Base-by-base conservation (phyloP, 495 filamentous ascomycete genomes). In the Trichoderma virens region DNA sequence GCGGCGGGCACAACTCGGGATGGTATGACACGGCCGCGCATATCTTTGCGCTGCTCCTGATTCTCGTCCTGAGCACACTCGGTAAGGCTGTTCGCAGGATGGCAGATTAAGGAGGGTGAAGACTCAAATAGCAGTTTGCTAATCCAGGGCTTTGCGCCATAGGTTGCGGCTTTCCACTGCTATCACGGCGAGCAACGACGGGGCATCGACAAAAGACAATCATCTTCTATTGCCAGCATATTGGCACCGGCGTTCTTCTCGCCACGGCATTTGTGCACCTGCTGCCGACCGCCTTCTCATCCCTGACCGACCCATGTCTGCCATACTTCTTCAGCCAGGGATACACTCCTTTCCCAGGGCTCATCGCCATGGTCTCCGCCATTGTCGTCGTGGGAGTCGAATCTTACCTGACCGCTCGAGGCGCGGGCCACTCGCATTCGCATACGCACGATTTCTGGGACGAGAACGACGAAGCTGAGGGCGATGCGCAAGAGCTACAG, bases 251-350 rank as follows among this genome's bases (percentile, higher is more conserved):
- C 27, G 91, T 95, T 9, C 76, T 95, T 34, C 89, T 94, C 66
- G 90, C 91, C 23, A 93, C 91, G n/a, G 90, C 91, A 51, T 95
- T 95, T 70, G 91, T 94, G 30, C 91, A 94, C 73, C 78, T 87
- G 9, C 87, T 95, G 5, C 91, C 91, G 13, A 93, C 90, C 3
- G 91, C 91, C 35, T 93, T 93, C 71, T 74, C 82, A 43, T 93
- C 90, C 8, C 79, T 95, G 35, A 90, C 87, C 25, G 88, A 93
- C 69, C 85, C 88, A 56, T 95, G 91, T 71, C 86, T 95, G 1
- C 89, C 91, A 34, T 71, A 75, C 23, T 85, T 88, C 67, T 93
- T 90, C 83, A 93, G 83, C 69, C 69, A 84, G 54, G 80, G 81
- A 30, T 95, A 96, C 47, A 70, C 76, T 0, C 90, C 91, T 84